Evolutionary conservation across 2,329 filamentous ascomycete species (phyloP).

Genomic region (Bretziella fagacearum): DNA sequence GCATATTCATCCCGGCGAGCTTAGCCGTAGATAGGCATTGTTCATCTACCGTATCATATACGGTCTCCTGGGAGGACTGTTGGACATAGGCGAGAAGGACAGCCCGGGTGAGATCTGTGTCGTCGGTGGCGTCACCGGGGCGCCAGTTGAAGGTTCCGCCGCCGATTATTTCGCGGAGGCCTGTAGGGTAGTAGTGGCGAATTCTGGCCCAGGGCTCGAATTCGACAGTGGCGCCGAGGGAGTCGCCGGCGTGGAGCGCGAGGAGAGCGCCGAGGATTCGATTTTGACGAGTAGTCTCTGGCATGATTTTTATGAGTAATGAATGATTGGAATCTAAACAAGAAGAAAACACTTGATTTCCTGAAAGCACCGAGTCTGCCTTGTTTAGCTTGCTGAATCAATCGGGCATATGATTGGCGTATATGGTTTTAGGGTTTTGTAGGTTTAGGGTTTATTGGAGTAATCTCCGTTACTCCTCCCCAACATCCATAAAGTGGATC

Average conservation of each 20-base stretch:
- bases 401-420: too few species aligned
- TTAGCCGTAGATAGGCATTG: background rate
- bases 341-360: too few species aligned
- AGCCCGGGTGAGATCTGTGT: conserved; percentile 31
- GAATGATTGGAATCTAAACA: too few species aligned
- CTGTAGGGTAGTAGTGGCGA: conserved; percentile 21
- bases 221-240: conserved; percentile 30
- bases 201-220: conserved; percentile 24
- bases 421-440: too few species aligned
- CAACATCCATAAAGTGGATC: too few species aligned
- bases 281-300: background rate
- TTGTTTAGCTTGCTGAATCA: too few species aligned
- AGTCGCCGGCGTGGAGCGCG: conserved; percentile 30
- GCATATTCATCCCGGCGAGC: conserved; percentile 24
- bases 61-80: background rate
- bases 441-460: too few species aligned
- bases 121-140: conserved; percentile 29
- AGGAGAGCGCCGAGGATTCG: conserved; percentile 27
- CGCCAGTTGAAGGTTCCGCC: conserved; percentile 29
- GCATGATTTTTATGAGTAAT: too few species aligned
- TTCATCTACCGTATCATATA: background rate
- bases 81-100: conserved; percentile 28
- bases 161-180: conserved; percentile 27
- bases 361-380: background rate
- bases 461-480: too few species aligned